phyloP scores from a whole-genome alignment of 805 yeast species.

The Ascoidea tarda region DNA sequence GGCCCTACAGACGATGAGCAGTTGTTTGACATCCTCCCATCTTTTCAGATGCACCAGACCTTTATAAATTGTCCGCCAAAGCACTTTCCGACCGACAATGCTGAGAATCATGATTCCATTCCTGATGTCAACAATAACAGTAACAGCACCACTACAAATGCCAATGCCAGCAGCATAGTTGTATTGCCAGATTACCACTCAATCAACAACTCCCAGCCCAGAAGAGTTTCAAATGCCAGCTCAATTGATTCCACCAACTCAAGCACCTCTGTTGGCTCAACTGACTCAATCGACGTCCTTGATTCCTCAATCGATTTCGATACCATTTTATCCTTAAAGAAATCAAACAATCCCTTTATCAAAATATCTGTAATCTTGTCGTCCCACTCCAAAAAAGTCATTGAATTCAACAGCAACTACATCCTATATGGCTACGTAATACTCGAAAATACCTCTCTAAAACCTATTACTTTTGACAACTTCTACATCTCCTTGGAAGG shows the following conservation, averaged over 20 bases:
- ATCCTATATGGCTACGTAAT: conserved; percentile 33
- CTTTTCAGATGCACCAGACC: conserved; percentile 33
- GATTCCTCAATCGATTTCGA: neutral
- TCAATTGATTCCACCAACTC: too few species aligned
- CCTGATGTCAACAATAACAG: too few species aligned
- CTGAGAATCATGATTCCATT: neutral
- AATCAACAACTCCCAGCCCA: neutral
- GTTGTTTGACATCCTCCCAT: conserved; percentile 21
- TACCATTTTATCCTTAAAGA: too few species aligned
- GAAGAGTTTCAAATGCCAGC: neutral
- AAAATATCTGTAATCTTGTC: too few species aligned
- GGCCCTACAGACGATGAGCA: too few species aligned
- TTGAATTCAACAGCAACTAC: neutral
- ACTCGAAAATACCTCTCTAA: conserved; percentile 30
- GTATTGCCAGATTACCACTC: too few species aligned
- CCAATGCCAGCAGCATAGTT: too few species aligned
- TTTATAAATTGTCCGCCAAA: too few species aligned
- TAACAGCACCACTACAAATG: too few species aligned
- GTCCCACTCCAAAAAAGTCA: too few species aligned
- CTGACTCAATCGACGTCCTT: neutral
- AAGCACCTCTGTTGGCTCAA: neutral
- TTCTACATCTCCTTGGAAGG: conserved; percentile 39
- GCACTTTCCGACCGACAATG: neutral
- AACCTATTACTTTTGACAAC: conserved; percentile 45
- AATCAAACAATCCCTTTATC: neutral